Evolutionary conservation across 73 alveolate species (phyloP).

Genomic region (Tetrahymena malaccensis): DNA sequence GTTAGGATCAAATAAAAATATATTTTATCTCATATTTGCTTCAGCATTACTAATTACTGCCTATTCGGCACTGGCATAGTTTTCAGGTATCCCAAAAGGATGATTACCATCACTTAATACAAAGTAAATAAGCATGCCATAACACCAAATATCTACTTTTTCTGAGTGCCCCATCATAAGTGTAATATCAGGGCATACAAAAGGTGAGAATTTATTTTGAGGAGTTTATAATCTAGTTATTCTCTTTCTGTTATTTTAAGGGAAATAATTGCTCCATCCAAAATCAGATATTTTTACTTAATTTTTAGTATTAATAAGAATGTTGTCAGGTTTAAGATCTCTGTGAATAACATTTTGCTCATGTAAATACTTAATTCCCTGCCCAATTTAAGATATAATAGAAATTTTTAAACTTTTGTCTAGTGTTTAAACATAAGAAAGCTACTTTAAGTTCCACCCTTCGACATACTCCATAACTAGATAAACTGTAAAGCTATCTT

Average conservation of each 20-base stretch:
- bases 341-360: neutral
- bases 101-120: neutral
- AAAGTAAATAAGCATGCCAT: neutral
- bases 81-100: neutral
- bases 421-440: neutral
- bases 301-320: neutral
- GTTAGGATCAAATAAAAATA: neutral
- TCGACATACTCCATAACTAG: neutral
- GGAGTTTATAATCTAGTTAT: neutral
- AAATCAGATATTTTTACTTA: neutral
- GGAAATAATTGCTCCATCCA: neutral
- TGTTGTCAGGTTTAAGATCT: neutral
- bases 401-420: neutral
- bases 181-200: neutral
- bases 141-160: neutral
- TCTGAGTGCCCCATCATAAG: neutral
- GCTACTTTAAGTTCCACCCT: neutral
- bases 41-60: neutral
- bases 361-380: neutral
- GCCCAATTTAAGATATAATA: neutral
- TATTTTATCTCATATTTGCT: neutral
- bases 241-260: neutral
- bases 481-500: neutral
- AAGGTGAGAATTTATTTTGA: neutral
- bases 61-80: neutral